Evolutionary conservation across 331 rosid genomes (phyloP).

Genomic region (Erythrophleum ivorense): DNA sequence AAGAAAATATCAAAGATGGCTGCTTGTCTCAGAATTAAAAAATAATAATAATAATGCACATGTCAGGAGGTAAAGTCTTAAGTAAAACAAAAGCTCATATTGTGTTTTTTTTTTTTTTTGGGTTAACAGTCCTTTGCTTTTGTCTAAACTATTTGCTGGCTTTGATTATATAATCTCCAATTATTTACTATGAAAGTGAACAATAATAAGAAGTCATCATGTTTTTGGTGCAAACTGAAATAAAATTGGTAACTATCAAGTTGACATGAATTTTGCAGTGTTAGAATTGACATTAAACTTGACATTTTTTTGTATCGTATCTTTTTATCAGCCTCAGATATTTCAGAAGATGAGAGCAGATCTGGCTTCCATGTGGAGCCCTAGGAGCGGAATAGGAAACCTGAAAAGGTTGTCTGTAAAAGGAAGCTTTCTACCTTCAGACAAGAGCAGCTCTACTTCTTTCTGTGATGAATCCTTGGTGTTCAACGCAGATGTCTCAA

Average conservation of each 20-base stretch:
- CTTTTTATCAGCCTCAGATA: slow-evolving; percentile 77
- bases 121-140: neutral
- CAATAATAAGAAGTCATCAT: neutral
- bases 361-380: slow-evolving; percentile 93
- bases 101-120: neutral
- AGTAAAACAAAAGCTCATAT: neutral
- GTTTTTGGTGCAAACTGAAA: slow-evolving; percentile 34
- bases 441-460: slow-evolving; percentile 51
- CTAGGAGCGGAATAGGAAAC: slow-evolving; percentile 63
- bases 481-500: slow-evolving; percentile 65
- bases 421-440: slow-evolving; percentile 50
- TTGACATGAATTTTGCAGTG: slow-evolving; percentile 13
- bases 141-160: slow-evolving; percentile 21
- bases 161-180: slow-evolving; percentile 8
- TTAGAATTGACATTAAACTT: slow-evolving; percentile 28
- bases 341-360: slow-evolving; percentile 85
- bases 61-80: neutral
- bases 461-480: slow-evolving; percentile 49
- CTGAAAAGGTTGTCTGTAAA: slow-evolving; percentile 56
- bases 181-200: slow-evolving; percentile 22
- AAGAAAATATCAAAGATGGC: neutral
- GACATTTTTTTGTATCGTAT: slow-evolving; percentile 37
- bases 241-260: slow-evolving; percentile 7
- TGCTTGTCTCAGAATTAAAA: neutral
- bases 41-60: neutral